Evolutionary conservation across 176 grass and related monocot species (phyloP), one percentile per base, ranked within the genome.

Genomic region (Aegilops longissima): DNA sequence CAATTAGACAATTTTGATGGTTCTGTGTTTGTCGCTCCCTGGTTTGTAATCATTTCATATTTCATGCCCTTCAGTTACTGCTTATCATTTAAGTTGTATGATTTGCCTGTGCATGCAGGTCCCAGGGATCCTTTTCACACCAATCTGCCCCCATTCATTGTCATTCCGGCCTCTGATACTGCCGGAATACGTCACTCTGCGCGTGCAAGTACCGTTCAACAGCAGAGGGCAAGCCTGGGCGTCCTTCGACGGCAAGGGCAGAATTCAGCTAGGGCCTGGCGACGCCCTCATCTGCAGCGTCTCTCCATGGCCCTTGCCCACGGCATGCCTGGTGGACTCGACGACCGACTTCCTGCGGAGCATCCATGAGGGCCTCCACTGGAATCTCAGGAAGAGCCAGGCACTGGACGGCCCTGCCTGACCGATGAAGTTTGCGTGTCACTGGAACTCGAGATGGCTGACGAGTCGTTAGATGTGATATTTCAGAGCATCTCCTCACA

Each of bases 101-200:
- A 73, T 89, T 76, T 79, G 69, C 72, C 59, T 51, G n/a, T 17
- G 34, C 42, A 21, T 65, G 73, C 90, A 95, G 93, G 88, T 95
- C 64, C 93, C 93, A 20, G 93, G 80, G 18, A 95, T 95, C 80
- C 93, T 95, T 68, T 95, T 95, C 88, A 95, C 93, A n/a, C 93
- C 91, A 64, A 95, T 95, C 39, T 93, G 93, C 25, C 93, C 93
- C 3, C 93, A 95, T 69, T 95, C 93, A 4, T 65, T 95, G 40
- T 95, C 93, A 47, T 95, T 91, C 73, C 73, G 91, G 56, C 90
- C 93, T 18, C 62, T 95, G 56, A 95, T 91, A 68, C 76, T 90
- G 31, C 93, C 88, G 4, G 93, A 93, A 74, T 95, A 93, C 16
- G 93, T 93, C 33, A 89, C 80, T 3, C 42, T 95, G 44, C 90